Conservation (phyloP, 2,329 filamentous ascomycete genomes). For the Chaetothyriales sp. region DNA sequence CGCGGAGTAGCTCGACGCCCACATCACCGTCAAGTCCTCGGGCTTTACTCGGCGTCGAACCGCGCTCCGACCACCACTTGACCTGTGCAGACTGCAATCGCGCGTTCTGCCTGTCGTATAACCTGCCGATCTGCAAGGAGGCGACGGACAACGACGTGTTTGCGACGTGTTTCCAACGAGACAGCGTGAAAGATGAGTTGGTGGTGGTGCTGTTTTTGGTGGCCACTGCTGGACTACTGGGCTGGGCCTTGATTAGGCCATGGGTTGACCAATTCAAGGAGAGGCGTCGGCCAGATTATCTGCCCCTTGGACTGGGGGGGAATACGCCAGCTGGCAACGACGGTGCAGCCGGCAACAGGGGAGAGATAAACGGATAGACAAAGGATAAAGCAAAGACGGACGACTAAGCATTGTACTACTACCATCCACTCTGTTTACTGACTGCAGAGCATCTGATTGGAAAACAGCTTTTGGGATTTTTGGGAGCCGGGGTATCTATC, state of each 20-base stretch:
- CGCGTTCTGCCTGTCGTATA: slow-evolving; percentile 49
- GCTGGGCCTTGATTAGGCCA: slow-evolving; percentile 45
- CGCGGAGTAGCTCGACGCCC: slow-evolving; percentile 6
- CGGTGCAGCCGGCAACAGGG: background rate
- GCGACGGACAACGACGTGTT: slow-evolving; percentile 49
- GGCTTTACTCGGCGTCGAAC: slow-evolving; percentile 26
- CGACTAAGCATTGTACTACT: background rate
- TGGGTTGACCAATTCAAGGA: slow-evolving; percentile 11
- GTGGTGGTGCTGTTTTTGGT: slow-evolving; percentile 53
- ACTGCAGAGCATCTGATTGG: background rate
- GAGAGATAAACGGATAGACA: background rate
- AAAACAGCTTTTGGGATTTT: background rate
- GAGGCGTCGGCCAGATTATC: background rate
- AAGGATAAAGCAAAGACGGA: background rate
- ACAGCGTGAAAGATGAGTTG: slow-evolving; percentile 51
- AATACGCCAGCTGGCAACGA: background rate
- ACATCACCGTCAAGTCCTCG: slow-evolving; percentile 8
- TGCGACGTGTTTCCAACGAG: slow-evolving; percentile 52
- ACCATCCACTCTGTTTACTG: background rate
- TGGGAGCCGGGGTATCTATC: background rate
- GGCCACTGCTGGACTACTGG: slow-evolving; percentile 44
- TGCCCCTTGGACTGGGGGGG: background rate
- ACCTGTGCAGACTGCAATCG: slow-evolving; percentile 54
- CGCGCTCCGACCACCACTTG: slow-evolving; percentile 20
- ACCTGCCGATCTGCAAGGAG: slow-evolving; percentile 44